A percentile compares a stretch with the other conserved stretches of the same genome.
phyloP scores from a whole-genome alignment of 169 alveolate species.

The Cryptosporidium muris region DNA sequence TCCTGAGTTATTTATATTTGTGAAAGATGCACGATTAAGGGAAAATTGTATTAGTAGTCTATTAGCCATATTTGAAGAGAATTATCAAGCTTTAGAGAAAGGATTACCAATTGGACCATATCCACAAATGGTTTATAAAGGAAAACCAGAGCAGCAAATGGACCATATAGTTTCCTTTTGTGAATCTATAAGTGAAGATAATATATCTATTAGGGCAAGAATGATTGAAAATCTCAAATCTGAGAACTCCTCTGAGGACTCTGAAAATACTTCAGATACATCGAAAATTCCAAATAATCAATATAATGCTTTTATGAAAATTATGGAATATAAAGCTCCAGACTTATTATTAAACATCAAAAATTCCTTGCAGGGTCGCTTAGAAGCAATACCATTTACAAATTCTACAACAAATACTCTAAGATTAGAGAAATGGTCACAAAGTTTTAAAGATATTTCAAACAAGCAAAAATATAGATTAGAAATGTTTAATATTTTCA shows the following conservation, averaged over 20 bases:
- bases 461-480: slow-evolving; percentile 7
- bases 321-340: slow-evolving; percentile 11
- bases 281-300: neutral
- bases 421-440: slow-evolving; percentile 42
- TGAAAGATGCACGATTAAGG: slow-evolving; percentile 49
- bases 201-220: neutral
- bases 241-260: neutral
- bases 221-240: neutral
- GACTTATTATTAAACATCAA: neutral
- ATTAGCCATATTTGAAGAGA: slow-evolving; percentile 29
- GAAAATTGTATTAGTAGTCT: slow-evolving; percentile 51
- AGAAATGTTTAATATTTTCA: slow-evolving; percentile 10
- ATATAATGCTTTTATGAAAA: too few relatives aligned
- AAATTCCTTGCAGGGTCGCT: slow-evolving; percentile 2
- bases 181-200: neutral
- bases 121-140: slow-evolving; percentile 47
- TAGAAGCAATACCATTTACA: slow-evolving; percentile 12
- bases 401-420: neutral
- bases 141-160: slow-evolving; percentile 8
- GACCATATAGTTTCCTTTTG: slow-evolving; percentile 39
- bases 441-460: slow-evolving; percentile 40
- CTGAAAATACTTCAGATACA: neutral
- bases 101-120: slow-evolving; percentile 45
- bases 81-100: slow-evolving; percentile 44
- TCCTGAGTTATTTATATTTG: slow-evolving; percentile 51